Evolutionary conservation across 1,284 basidiomycete species (phyloP).

Genomic region (Pseudozyma hubeiensis): DNA sequence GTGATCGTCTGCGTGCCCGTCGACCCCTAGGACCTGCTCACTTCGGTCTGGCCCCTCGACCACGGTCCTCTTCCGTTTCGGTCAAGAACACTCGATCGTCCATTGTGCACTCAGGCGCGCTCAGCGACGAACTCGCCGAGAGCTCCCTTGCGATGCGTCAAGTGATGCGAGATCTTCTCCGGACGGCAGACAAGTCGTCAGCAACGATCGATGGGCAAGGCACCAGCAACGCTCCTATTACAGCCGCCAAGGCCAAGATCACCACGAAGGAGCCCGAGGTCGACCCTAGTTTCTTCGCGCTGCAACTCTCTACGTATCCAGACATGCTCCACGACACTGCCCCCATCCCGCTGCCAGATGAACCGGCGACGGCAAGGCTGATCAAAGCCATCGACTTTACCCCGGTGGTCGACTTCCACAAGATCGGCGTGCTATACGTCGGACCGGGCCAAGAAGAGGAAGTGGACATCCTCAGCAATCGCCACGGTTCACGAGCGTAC

Average conservation of each 20-base stretch:
- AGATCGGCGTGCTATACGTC: slow-evolving; percentile 95
- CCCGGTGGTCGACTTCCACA: slow-evolving; percentile 96
- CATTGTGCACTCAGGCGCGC: slow-evolving; percentile 7
- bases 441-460: slow-evolving; percentile 89
- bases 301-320: slow-evolving; percentile 78
- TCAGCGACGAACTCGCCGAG: slow-evolving; percentile 14
- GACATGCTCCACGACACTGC: slow-evolving; percentile 66
- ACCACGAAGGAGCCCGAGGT: slow-evolving; percentile 69
- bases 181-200: slow-evolving; percentile 16
- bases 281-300: slow-evolving; percentile 86
- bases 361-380: slow-evolving; percentile 74
- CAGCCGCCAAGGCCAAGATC: slow-evolving; percentile 11
- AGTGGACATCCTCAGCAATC: slow-evolving; percentile 86
- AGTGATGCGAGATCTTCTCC: slow-evolving; percentile 52
- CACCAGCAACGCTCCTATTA: not conserved
- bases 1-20: slow-evolving; percentile 47
- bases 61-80: slow-evolving; percentile 82
- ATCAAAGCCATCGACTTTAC: slow-evolving; percentile 83
- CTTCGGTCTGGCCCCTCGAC: slow-evolving; percentile 48
- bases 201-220: not conserved
- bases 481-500: slow-evolving; percentile 93
- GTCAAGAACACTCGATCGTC: slow-evolving; percentile 19
- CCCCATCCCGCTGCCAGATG: slow-evolving; percentile 71
- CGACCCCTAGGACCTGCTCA: slow-evolving; percentile 50
- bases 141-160: slow-evolving; percentile 48